These are phyloP conservation scores for Beauveria caledonica DNA, from an alignment of 2,329 filamentous ascomycete species.

Conservation along the genomic window DNA sequence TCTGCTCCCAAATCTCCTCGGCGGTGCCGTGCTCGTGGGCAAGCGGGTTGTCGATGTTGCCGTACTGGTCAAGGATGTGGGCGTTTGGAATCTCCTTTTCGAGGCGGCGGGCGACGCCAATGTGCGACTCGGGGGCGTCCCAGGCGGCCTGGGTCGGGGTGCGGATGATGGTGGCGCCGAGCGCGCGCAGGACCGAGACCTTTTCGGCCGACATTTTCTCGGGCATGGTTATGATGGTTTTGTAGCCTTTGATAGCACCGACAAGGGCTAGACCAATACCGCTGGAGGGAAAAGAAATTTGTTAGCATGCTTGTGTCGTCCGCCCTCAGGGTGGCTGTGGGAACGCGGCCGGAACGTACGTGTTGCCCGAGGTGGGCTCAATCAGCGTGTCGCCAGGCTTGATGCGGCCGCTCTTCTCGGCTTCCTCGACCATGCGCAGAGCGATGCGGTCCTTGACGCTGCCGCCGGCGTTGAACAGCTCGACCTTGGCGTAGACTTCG, in stretches of 20 bases:
- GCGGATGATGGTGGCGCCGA: conserved; percentile 94
- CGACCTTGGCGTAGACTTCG: conserved; percentile 83
- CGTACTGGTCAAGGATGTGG: conserved; percentile 95
- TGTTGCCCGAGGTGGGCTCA: conserved; percentile 96
- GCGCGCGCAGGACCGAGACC: conserved; percentile 84
- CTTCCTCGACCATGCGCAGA: conserved; percentile 93
- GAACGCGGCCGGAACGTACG: conserved; percentile 34
- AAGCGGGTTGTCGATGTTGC: conserved; percentile 81
- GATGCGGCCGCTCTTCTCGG: conserved; percentile 83
- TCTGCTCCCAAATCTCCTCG: conserved; percentile 93
- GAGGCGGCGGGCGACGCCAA: conserved; percentile 82
- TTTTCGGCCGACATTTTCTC: conserved; percentile 99
- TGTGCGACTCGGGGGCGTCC: conserved; percentile 92
- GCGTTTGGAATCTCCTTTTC: conserved; percentile 95
- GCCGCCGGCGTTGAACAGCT: conserved; percentile 89
- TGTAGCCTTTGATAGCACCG: conserved; percentile 93
- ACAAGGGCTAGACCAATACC: conserved; percentile 93
- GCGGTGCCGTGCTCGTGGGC: conserved; percentile 93
- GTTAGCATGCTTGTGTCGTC: neutral
- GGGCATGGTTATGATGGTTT: conserved; percentile 95
- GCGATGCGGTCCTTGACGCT: conserved; percentile 95
- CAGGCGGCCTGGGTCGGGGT: conserved; percentile 93
- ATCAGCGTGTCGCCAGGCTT: conserved; percentile 96
- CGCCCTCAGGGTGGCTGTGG: neutral
- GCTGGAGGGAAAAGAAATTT: conserved; percentile 20